Conservation (phyloP, 163 green algal genomes). For the Scenedesmus sp. region DNA sequence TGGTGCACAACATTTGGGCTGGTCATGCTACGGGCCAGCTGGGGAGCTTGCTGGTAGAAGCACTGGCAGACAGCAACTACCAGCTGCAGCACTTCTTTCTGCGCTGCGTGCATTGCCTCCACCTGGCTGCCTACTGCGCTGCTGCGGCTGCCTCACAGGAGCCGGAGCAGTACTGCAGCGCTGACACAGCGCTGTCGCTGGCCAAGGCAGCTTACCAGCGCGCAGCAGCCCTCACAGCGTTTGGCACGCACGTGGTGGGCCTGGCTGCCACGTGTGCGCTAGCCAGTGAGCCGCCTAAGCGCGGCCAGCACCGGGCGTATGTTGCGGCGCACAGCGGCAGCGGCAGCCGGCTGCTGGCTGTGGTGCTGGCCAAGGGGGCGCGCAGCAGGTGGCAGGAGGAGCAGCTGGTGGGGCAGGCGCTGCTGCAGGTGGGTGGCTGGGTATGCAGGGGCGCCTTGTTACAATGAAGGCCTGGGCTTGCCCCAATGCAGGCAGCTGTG, state of each 20-base stretch:
- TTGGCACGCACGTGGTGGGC: conserved; percentile 75
- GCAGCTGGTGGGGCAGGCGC: conserved; percentile 17
- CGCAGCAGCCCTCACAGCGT: conserved; percentile 66
- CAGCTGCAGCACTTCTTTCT: background rate
- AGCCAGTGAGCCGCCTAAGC: conserved; percentile 68
- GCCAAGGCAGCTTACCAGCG: conserved; percentile 73
- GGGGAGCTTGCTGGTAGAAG: too few relatives aligned
- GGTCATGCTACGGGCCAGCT: too few relatives aligned
- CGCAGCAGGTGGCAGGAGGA: conserved; percentile 50
- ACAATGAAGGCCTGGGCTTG: background rate
- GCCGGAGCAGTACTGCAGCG: conserved; percentile 61
- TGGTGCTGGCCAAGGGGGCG: conserved; percentile 43
- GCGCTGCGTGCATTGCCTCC: background rate
- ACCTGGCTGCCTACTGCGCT: background rate
- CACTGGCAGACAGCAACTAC: background rate
- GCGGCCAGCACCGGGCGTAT: conserved; percentile 68
- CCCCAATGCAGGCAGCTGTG: background rate
- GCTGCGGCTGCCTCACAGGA: conserved; percentile 45
- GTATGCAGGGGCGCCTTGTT: background rate
- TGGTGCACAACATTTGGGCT: too few relatives aligned
- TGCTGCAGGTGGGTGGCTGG: conserved; percentile 43
- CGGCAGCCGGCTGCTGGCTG: background rate
- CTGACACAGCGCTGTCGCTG: conserved; percentile 68
- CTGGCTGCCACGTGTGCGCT: conserved; percentile 78
- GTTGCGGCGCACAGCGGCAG: conserved; percentile 31